phyloP scores from a whole-genome alignment of 2,329 filamentous ascomycete species.

The Fusarium newnesense region DNA sequence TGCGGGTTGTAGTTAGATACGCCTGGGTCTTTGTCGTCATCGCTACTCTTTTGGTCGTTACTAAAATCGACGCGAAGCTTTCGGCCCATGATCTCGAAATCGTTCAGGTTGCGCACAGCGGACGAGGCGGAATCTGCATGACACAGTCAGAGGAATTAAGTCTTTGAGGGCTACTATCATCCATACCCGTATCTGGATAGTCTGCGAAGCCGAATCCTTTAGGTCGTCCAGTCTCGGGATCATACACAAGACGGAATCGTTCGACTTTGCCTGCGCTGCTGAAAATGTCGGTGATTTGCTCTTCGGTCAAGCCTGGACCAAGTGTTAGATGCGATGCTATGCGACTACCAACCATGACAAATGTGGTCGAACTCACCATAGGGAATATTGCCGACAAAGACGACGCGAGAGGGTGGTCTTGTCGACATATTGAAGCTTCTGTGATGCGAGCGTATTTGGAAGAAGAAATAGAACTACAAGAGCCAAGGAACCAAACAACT shows the following conservation, averaged over 20 bases:
- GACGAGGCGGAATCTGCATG: slow-evolving; percentile 80
- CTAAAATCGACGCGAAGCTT: slow-evolving; percentile 96
- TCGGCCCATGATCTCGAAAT: slow-evolving; percentile 93
- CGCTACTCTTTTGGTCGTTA: slow-evolving; percentile 84
- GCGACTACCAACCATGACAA: not conserved
- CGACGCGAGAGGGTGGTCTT: slow-evolving; percentile 80
- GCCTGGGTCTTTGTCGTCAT: slow-evolving; percentile 55
- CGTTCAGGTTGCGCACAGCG: slow-evolving; percentile 94
- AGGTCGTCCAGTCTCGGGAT: slow-evolving; percentile 91
- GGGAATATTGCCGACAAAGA: slow-evolving; percentile 89
- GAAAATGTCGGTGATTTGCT: slow-evolving; percentile 95
- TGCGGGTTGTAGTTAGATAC: slow-evolving; percentile 40
- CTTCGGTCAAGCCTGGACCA: slow-evolving; percentile 85
- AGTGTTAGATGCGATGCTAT: slow-evolving; percentile 34
- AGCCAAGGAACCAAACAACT: not conserved
- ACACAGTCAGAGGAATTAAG: slow-evolving; percentile 24
- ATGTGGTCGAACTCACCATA: slow-evolving; percentile 66
- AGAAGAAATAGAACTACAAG: not conserved
- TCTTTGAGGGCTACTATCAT: not conserved
- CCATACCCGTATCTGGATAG: slow-evolving; percentile 85
- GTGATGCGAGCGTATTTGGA: not conserved
- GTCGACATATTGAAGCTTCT: slow-evolving; percentile 64
- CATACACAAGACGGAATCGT: slow-evolving; percentile 93
- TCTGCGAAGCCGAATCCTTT: slow-evolving; percentile 98
- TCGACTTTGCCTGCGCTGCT: slow-evolving; percentile 89